Base-by-base conservation (phyloP, 2,329 filamentous ascomycete genomes). In the Fusarium cyanostomum region DNA sequence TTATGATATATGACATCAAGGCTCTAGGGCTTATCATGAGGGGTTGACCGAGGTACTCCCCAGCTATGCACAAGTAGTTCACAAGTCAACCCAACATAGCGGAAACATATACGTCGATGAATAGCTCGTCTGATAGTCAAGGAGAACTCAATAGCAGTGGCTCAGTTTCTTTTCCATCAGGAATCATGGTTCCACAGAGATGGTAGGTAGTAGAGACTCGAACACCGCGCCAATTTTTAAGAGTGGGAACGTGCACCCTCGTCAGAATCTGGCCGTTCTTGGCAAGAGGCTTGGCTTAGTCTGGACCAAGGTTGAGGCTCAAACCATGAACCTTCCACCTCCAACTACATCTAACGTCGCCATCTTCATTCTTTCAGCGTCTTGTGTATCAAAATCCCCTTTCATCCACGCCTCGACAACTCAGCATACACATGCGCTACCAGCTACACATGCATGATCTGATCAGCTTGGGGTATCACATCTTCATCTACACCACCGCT, bases 381-480 rank as follows among this genome's bases (percentile, higher is more conserved):
- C 21, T 21, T 21, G 6, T 21, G 21, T 21, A 21, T 21, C 21
- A 4, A 21, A 21, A 21, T 21, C 6, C 21, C 6, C 21, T 21
- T 21, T 6, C 4, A 21, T 21, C 6, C 21, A 21, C 21, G 21
- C 21, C 21, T 21, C 21, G 9, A 9, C 9, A 44, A 43, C 9
- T n/a, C 43, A 27, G 34, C 16, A 42, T 54, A 31, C 43, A 34
- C 12, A 61, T 30, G 18, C 28, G 21, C 34, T 39, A 18, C 38
- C 38, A 43, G 31, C 33, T 37, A 33, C 52, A 18, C 41, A 27
- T 43, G 26, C 26, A 43, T 59, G 9, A 33, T 16, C n/a, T 27
- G 24, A 54, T 35, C 38, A 34, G n/a, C 38, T 24, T 30, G 38
- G 52, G 60, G 51, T 58, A 61, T 64, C 38, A 52, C 54, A 41